phyloP scores from a whole-genome alignment of 1,284 basidiomycete genomes.

The Ceratobasidium sp. region DNA sequence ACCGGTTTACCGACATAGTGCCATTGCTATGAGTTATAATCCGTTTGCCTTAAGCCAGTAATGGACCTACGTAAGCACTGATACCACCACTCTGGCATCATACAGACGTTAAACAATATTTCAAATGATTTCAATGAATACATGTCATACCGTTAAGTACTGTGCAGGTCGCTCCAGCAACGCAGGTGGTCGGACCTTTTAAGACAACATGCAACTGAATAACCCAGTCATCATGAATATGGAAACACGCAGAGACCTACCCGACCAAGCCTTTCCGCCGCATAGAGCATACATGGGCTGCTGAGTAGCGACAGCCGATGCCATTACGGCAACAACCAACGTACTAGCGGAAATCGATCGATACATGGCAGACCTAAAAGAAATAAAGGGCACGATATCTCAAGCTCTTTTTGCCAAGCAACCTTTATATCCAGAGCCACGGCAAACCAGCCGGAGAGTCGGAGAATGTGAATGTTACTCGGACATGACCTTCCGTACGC shows the following conservation, averaged over 20 bases:
- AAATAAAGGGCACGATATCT: not conserved
- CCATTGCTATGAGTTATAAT: too few relatives aligned
- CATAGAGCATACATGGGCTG: slow-evolving; percentile 19
- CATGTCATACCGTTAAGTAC: not conserved
- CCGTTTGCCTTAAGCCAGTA: not conserved
- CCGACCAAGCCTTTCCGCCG: slow-evolving; percentile 20
- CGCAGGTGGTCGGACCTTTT: not conserved
- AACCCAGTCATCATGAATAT: not conserved
- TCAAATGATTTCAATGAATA: not conserved
- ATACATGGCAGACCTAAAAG: not conserved
- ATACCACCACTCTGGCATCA: not conserved
- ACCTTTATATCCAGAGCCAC: not conserved
- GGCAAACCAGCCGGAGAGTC: not conserved
- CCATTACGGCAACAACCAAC: slow-evolving; percentile 5
- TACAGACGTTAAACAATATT: not conserved
- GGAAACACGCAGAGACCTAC: not conserved
- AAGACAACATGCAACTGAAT: too few relatives aligned
- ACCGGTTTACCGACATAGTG: too few relatives aligned
- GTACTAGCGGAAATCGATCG: not conserved
- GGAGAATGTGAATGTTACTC: not conserved
- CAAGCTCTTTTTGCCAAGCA: not conserved
- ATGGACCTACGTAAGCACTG: not conserved
- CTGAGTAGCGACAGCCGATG: slow-evolving; percentile 9
- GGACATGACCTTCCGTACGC: not conserved
- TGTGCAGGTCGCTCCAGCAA: not conserved